Conservation (phyloP, 768 basidiomycete species). For the Mycena maculata region DNA sequence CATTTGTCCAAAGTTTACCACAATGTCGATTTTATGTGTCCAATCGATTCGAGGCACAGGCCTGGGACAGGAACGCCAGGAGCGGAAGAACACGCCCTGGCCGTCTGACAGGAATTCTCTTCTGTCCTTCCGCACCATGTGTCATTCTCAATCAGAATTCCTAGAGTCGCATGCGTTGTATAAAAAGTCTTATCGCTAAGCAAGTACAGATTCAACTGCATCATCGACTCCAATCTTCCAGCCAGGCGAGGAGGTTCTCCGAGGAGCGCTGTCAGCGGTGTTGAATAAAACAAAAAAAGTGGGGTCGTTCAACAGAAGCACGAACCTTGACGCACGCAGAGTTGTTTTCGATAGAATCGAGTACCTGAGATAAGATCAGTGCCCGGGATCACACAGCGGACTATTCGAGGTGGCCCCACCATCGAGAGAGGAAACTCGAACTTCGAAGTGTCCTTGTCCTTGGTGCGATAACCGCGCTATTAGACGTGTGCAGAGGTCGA, state of each 20-base stretch:
- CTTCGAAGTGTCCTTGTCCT: slow-evolving; percentile 23
- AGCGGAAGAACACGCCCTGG: slow-evolving; percentile 24
- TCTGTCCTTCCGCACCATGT: slow-evolving; percentile 23
- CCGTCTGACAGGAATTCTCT: slow-evolving; percentile 19
- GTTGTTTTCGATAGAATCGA: slow-evolving; percentile 19
- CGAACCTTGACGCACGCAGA: slow-evolving; percentile 20
- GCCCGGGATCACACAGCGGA: too few relatives aligned
- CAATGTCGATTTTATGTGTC: slow-evolving; percentile 4
- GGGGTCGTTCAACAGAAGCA: slow-evolving; percentile 3
- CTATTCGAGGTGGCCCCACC: too few relatives aligned
- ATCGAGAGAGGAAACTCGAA: slow-evolving; percentile 11
- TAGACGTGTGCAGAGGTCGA: slow-evolving; percentile 3
- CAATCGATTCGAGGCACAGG: slow-evolving; percentile 20
- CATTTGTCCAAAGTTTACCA: slow-evolving; percentile 27
- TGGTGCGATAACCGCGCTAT: neutral
- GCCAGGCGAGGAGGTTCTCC: slow-evolving; percentile 16
- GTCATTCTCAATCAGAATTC: slow-evolving; percentile 20
- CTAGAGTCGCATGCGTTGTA: slow-evolving; percentile 13
- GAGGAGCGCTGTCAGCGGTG: slow-evolving; percentile 6
- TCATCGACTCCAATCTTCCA: slow-evolving; percentile 11
- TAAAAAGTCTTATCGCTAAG: too few relatives aligned
- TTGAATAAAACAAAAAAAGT: neutral
- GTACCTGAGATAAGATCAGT: slow-evolving; percentile 8
- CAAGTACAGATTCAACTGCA: too few relatives aligned
- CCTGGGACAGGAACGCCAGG: slow-evolving; percentile 24